These are phyloP conservation scores for Phtheirospermum japonicum DNA, from an alignment of 257 asterid species.

Conservation along the genomic window DNA sequence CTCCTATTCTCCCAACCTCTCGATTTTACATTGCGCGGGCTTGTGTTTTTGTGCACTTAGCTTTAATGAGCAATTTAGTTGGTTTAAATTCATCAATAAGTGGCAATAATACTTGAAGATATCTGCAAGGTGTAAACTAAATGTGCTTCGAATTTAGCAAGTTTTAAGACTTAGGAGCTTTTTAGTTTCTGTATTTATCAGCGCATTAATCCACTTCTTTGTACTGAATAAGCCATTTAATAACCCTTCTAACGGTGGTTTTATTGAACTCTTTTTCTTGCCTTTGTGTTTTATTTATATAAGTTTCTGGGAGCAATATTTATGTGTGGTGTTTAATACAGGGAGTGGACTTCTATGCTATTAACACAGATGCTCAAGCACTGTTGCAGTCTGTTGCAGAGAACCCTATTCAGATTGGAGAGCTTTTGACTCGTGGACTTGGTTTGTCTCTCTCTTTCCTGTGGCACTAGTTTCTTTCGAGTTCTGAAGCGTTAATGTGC, in stretches of 20 bases:
- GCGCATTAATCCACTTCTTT: no score
- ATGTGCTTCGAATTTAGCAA: background rate
- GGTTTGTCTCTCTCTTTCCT: conserved; percentile 44
- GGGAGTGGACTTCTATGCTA: conserved; percentile 89
- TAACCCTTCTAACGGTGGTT: background rate
- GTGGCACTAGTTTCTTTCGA: background rate
- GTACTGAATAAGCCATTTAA: no score
- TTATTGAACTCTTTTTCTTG: no score
- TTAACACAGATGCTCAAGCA: conserved; percentile 89
- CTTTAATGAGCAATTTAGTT: background rate
- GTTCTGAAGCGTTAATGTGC: background rate
- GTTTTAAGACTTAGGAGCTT: background rate
- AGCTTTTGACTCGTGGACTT: conserved; percentile 87
- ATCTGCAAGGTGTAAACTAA: background rate
- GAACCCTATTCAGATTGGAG: conserved; percentile 82
- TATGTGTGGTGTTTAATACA: conserved; percentile 26
- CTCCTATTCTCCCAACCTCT: background rate
- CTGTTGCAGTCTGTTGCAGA: conserved; percentile 71
- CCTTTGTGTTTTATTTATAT: conserved; percentile 10
- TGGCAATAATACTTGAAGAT: background rate
- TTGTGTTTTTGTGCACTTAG: no score
- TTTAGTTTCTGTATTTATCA: no score
- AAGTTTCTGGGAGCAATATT: conserved; percentile 21
- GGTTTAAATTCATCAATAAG: background rate
- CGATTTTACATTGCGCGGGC: background rate